phyloP scores from a whole-genome alignment of 306 rosid genomes.

The Begonia fuchsioides region DNA sequence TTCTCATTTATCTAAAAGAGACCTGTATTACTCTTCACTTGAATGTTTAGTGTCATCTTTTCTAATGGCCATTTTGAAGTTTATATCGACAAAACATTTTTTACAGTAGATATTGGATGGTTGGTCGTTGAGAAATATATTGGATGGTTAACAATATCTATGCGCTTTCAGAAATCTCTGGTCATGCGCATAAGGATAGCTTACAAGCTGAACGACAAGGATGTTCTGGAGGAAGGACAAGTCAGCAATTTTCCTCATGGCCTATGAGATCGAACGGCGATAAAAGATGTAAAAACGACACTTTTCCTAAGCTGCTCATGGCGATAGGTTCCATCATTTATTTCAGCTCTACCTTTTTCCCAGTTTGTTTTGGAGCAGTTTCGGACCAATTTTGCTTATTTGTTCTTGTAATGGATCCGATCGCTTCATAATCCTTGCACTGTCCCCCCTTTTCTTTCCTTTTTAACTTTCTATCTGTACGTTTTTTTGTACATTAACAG shows the following conservation, averaged over 20 bases:
- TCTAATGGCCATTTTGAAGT: no score
- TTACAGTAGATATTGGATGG: no score
- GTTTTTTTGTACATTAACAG: conserved; percentile 60
- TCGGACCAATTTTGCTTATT: conserved; percentile 25
- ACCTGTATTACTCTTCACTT: no score
- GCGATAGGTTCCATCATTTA: conserved; percentile 19
- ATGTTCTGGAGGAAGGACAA: conserved; percentile 86
- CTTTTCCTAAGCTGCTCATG: conserved; percentile 7
- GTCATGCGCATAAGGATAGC: conserved; percentile 92
- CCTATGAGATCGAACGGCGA: conserved; percentile 35
- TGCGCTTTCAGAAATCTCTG: conserved; percentile 67
- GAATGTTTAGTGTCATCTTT: no score
- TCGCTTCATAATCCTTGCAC: conserved; percentile 9
- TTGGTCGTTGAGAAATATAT: not conserved
- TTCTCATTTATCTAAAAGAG: no score
- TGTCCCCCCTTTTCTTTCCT: not conserved
- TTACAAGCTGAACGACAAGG: conserved; percentile 78
- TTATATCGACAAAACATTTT: no score
- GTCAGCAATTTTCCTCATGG: conserved; percentile 67
- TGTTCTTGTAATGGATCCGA: conserved; percentile 12
- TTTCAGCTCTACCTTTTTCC: conserved; percentile 11
- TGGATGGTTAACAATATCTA: conserved; percentile 15
- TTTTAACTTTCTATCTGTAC: conserved; percentile 12
- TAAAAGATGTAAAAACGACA: conserved; percentile 16
- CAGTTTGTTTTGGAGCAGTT: conserved; percentile 20